Conservation (phyloP, 108 stramenopile genomes). For the Schizochytrium sp. region DNA sequence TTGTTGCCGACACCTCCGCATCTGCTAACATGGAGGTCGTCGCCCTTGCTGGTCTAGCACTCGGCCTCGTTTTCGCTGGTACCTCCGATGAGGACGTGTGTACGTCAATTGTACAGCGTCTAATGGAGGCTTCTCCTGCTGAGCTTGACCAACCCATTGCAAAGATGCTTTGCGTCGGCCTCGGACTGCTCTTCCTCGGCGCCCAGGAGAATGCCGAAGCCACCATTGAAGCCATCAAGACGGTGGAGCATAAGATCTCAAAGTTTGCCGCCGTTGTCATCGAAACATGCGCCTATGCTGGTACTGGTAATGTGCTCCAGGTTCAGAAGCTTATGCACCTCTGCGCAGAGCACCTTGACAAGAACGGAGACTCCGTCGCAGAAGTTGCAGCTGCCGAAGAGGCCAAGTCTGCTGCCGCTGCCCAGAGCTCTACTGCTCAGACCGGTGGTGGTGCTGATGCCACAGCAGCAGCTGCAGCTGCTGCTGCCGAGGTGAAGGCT, state of each 20-base stretch:
- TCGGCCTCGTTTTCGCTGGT: constrained; percentile 96
- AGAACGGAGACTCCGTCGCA: neutral
- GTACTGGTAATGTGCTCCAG: constrained; percentile 96
- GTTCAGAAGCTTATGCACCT: constrained; percentile 98
- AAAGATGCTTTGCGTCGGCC: constrained; percentile 90
- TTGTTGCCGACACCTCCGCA: constrained; percentile 83
- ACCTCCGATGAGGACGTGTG: constrained; percentile 93
- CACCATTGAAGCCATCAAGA: constrained; percentile 93
- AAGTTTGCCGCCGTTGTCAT: constrained; percentile 91
- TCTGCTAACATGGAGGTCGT: constrained; percentile 77
- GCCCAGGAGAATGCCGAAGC: constrained; percentile 96
- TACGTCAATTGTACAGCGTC: constrained; percentile 91
- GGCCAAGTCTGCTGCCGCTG: constrained; percentile 78
- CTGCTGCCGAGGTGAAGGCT: constrained; percentile 19
- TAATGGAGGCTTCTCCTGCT: constrained; percentile 98
- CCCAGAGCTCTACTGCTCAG: neutral
- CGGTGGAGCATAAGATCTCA: constrained; percentile 93
- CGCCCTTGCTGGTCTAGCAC: constrained; percentile 82
- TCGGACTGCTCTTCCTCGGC: constrained; percentile 94
- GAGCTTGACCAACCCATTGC: constrained; percentile 94
- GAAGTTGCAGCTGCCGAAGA: constrained; percentile 83
- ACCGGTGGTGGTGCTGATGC: constrained; percentile 29
- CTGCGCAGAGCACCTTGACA: constrained; percentile 89
- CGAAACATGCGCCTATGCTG: constrained; percentile 95
- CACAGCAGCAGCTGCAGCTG: neutral